These are phyloP conservation scores for Ceriops tagal DNA, from an alignment of 345 rosid genomes.

Conservation along the genomic window DNA sequence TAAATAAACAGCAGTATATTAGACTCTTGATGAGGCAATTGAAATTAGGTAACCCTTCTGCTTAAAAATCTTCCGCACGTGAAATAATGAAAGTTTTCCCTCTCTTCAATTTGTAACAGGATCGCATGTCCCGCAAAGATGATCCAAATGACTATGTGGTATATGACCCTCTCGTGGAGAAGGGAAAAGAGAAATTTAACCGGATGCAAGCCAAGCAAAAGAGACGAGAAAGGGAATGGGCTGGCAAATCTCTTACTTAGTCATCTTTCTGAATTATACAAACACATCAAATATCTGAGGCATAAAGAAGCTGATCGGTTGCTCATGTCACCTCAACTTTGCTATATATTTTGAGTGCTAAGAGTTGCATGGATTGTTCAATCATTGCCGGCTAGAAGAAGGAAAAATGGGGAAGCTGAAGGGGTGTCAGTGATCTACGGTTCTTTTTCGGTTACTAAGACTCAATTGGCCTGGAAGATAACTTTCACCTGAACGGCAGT, in stretches of 20 bases:
- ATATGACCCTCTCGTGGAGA: constrained; percentile 88
- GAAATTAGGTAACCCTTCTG: neutral
- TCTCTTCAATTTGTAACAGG: constrained; percentile 35
- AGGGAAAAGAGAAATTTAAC: constrained; percentile 95
- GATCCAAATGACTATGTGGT: constrained; percentile 83
- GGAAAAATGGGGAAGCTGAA: neutral
- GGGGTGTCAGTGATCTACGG: neutral
- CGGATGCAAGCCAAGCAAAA: constrained; percentile 88
- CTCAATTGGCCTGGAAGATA: neutral
- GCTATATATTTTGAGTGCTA: constrained; percentile 1
- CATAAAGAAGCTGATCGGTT: constrained; percentile 9
- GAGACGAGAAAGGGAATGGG: constrained; percentile 82
- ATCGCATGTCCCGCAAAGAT: constrained; percentile 72
- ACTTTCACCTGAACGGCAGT: neutral
- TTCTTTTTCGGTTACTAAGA: neutral
- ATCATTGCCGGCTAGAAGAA: neutral
- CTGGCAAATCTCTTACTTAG: constrained; percentile 80
- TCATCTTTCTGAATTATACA: neutral
- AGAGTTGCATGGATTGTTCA: neutral
- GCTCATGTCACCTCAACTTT: neutral
- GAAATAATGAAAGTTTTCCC: neutral
- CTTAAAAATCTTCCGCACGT: neutral
- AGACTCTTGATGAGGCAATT: neutral
- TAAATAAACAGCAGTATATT: neutral
- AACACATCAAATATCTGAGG: constrained; percentile 1